Evolutionary conservation across 2,329 filamentous ascomycete species (phyloP).

Genomic region (Cladosporium cucumerinum): DNA sequence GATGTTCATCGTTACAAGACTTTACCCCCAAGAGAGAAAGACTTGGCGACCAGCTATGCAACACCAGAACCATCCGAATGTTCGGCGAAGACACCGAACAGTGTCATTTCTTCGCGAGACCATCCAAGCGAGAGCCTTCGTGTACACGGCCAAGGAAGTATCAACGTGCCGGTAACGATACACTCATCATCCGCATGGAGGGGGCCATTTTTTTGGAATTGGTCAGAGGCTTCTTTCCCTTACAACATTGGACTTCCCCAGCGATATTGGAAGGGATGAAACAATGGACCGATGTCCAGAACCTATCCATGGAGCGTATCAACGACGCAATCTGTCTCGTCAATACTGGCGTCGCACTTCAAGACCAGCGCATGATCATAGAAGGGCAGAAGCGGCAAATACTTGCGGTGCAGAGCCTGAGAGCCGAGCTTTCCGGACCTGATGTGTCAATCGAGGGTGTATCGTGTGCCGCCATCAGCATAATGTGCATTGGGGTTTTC

Average conservation of each 20-base stretch:
- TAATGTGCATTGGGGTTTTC: background rate
- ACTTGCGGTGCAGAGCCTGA: background rate
- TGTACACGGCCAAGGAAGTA: background rate
- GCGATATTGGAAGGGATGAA: background rate
- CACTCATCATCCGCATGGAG: background rate
- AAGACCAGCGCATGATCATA: background rate
- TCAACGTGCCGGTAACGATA: background rate
- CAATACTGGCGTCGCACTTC: background rate
- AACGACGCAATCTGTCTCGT: background rate
- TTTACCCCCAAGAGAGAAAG: background rate
- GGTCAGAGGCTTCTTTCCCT: background rate
- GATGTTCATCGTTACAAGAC: background rate
- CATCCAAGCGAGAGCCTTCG: background rate
- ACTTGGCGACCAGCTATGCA: background rate
- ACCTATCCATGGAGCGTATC: background rate
- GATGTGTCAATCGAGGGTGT: background rate
- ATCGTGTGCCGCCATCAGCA: background rate
- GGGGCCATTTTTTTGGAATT: background rate
- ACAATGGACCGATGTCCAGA: background rate
- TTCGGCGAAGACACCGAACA: background rate
- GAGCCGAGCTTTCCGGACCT: background rate
- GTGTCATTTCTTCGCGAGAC: background rate
- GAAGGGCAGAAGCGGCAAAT: background rate
- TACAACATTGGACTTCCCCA: background rate
- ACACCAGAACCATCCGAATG: background rate